phyloP scores from a whole-genome alignment of 2,329 filamentous ascomycete genomes.

The Alternaria gaisen region DNA sequence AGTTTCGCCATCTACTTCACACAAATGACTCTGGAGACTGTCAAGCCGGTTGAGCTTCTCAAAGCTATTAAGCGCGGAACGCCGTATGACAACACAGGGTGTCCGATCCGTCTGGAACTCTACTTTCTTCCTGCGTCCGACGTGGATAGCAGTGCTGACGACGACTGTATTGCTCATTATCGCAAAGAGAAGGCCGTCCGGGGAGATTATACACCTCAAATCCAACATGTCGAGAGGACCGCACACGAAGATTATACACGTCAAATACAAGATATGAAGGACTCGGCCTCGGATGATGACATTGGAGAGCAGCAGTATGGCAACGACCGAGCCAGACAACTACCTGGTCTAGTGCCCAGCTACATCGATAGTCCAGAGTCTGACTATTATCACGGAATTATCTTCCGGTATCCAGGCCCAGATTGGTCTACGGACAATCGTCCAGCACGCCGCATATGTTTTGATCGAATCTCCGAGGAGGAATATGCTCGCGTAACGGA shows the following conservation, averaged over 20 bases:
- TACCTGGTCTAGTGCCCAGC: conserved; percentile 12
- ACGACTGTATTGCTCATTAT: conserved; percentile 15
- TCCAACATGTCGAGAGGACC: conserved; percentile 5
- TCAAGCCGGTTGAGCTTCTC: conserved; percentile 17
- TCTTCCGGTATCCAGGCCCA: not conserved
- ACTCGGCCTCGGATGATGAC: conserved; percentile 1
- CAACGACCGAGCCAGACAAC: conserved; percentile 11
- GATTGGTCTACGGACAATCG: not conserved
- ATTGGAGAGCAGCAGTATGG: not conserved
- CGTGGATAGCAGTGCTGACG: not conserved
- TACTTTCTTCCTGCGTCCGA: conserved; percentile 11
- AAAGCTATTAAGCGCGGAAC: conserved; percentile 15
- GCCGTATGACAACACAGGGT: not conserved
- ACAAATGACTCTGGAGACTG: conserved; percentile 14
- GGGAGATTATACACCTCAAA: conserved; percentile 17
- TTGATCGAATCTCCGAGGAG: not conserved
- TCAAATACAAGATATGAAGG: not conserved
- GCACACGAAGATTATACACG: too few species aligned
- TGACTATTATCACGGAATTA: conserved; percentile 12
- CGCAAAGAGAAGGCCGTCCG: conserved; percentile 16
- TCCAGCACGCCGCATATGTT: not conserved
- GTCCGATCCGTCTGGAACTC: conserved; percentile 17
- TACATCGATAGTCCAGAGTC: conserved; percentile 9
- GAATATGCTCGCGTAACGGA: not conserved
- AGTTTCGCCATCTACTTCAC: conserved; percentile 25